These are phyloP conservation scores for Strigomonas galati DNA, from an alignment of 208 protist species.

Conservation along the genomic window DNA sequence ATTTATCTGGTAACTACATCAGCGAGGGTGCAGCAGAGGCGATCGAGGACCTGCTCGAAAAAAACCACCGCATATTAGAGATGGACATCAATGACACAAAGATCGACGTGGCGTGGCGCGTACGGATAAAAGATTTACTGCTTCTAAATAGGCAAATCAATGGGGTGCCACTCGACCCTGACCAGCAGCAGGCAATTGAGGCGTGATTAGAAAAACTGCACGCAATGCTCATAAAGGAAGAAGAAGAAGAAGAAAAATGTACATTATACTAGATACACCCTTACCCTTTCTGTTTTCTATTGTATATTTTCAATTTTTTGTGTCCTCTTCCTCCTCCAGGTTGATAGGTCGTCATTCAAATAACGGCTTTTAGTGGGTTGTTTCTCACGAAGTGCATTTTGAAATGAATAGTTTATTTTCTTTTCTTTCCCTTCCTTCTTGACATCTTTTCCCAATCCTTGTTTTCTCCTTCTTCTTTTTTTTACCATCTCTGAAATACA, in stretches of 20 bases:
- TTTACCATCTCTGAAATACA: not conserved
- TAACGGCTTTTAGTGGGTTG: no score
- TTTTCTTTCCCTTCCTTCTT: conserved; percentile 7
- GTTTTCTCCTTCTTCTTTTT: conserved; percentile 10
- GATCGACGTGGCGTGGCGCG: conserved; percentile 75
- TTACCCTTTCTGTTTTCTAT: no score
- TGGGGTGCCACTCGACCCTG: no score
- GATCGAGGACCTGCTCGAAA: conserved; percentile 49
- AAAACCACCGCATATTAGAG: conserved; percentile 57
- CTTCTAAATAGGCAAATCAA: no score
- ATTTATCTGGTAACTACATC: conserved; percentile 90
- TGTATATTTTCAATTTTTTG: no score
- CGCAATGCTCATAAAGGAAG: no score
- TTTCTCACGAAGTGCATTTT: no score
- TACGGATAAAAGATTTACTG: conserved; percentile 31
- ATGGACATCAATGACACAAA: conserved; percentile 82
- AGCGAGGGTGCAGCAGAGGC: conserved; percentile 75
- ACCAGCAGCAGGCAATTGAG: no score
- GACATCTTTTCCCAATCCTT: conserved; percentile 3
- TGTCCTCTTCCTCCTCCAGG: no score
- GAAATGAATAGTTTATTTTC: not conserved
- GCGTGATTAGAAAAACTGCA: no score
- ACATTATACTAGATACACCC: not conserved
- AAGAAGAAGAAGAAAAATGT: no score
- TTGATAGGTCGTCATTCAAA: no score